Evolutionary conservation across 2,329 filamentous ascomycete species (phyloP), one percentile per base, ranked within the genome.

Genomic region (Cercospora zeae-maydis): DNA sequence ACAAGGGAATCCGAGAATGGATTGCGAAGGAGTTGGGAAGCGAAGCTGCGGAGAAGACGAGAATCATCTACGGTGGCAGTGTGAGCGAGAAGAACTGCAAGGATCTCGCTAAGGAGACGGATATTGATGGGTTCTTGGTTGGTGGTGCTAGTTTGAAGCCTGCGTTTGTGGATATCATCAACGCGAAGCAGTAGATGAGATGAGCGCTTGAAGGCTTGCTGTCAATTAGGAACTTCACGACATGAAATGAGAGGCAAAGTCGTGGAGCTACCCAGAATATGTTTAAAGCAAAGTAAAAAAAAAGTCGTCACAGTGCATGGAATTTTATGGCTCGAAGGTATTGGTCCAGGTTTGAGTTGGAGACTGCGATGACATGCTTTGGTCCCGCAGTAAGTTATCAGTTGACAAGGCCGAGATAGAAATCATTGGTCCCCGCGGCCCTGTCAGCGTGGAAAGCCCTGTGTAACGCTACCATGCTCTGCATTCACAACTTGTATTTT

Each of bases 51-150:
- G 92, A 96, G 68, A 87, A 89, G 81, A 96, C 93, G 66, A 87
- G 95, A 73, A 91, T 99, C 77, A 88, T 99, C 76, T 99, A 99
- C 80, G 95, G 95, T 70, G 95, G 95, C 76, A 95, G 90, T 74
- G 95, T 99, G 74, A 96, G 85, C 77, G 95, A 96, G 85, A 97
- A 97, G 90, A 99, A 99, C 87, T 96, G 91, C 85, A 86, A 84
- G 75, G 93, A 98, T 69, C 86, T 99, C 73, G 87, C 90, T 77
- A 93, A 92, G 84, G 87, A 98, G 86, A 78, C 86, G 68, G 95
- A 99, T 79, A 96, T 99, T 78, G 95, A 99, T 79, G 95, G 95
- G 63, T 98, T 98, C 88, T 86, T 98, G 71, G 93, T 98, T 70
- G 93, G 93, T 69, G 93, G 93, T 79, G 93, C 93, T 76, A 95